Evolutionary conservation across 305 asterid genomes (phyloP).

Genomic region (Striga hermonthica): DNA sequence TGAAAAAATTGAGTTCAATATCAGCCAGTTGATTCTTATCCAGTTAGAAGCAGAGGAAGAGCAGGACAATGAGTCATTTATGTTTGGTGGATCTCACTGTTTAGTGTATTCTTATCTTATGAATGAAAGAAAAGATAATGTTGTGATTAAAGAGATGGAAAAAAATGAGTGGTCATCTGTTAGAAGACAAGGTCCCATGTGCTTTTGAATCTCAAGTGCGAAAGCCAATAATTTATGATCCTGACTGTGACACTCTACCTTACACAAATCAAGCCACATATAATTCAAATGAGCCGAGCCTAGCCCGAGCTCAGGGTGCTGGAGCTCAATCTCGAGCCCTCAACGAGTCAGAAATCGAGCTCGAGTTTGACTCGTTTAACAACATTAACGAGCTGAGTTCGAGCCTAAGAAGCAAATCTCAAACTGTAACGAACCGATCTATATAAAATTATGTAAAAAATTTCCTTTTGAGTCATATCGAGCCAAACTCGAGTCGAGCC

Average conservation of each 20-base stretch:
- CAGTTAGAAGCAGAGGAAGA: conserved; percentile 17
- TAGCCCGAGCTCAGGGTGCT: too few relatives aligned
- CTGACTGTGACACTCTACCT: conserved; percentile 31
- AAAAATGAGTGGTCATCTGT: conserved; percentile 8
- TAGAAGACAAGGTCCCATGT: conserved; percentile 31
- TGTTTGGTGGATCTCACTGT: conserved; percentile 25
- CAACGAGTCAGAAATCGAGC: too few relatives aligned
- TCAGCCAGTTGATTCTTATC: conserved; percentile 46
- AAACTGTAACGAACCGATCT: too few relatives aligned
- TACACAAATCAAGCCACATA: too few relatives aligned
- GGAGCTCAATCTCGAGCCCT: too few relatives aligned
- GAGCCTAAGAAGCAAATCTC: too few relatives aligned
- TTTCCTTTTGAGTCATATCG: too few relatives aligned
- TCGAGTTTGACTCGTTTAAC: too few relatives aligned
- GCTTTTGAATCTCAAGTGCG: conserved; percentile 6
- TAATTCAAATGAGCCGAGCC: too few relatives aligned
- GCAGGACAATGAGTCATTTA: neutral
- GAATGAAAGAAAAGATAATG: neutral
- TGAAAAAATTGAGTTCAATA: neutral
- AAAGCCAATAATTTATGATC: conserved; percentile 22
- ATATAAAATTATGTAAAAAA: too few relatives aligned
- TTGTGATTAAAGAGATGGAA: neutral
- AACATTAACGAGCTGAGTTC: too few relatives aligned
- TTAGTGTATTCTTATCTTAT: neutral
- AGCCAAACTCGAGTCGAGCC: too few relatives aligned